A percentile compares a stretch with the other conserved stretches of the same genome.
Conservation (phyloP, 2,329 filamentous ascomycete species). For the Calonectria pseudoturangicola region DNA sequence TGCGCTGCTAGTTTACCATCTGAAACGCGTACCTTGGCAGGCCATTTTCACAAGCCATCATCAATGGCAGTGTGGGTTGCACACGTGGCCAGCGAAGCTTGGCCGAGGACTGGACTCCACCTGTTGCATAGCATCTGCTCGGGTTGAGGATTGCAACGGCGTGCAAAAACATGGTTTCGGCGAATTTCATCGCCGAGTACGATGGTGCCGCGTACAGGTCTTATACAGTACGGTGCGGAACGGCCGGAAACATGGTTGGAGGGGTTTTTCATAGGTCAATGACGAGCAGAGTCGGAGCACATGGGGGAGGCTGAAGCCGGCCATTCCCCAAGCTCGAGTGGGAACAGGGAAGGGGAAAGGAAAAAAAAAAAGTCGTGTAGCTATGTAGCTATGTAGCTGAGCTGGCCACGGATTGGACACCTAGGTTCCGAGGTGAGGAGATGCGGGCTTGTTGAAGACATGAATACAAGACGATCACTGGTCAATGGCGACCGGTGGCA, state of each 20-base stretch:
- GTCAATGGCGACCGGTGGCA: slow-evolving; percentile 6
- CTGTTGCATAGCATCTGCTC: slow-evolving; percentile 20
- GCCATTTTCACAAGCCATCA: slow-evolving; percentile 1
- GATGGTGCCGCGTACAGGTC: background rate
- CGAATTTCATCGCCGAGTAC: slow-evolving; percentile 18
- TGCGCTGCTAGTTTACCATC: slow-evolving; percentile 9
- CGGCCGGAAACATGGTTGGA: slow-evolving; percentile 15
- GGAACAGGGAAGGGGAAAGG: no score
- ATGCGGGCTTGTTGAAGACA: background rate
- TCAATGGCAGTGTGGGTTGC: slow-evolving; percentile 1
- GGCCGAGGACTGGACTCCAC: slow-evolving; percentile 5
- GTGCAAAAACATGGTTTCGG: slow-evolving; percentile 11
- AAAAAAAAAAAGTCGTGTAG: background rate
- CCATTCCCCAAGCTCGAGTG: background rate
- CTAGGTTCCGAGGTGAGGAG: background rate
- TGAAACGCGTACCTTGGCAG: slow-evolving; percentile 16
- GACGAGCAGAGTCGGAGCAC: background rate
- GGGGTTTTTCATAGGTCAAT: background rate
- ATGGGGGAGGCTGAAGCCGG: background rate
- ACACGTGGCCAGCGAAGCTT: slow-evolving; percentile 21
- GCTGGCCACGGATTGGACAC: background rate
- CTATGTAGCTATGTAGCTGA: background rate
- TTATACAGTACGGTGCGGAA: slow-evolving; percentile 15
- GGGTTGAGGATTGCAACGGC: slow-evolving; percentile 8
- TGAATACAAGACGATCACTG: slow-evolving; percentile 11